A percentile compares a stretch with the other conserved stretches of the same genome.
Evolutionary conservation across 2,329 filamentous ascomycete genomes (phyloP).

Genomic region (Xylariaceae sp.): DNA sequence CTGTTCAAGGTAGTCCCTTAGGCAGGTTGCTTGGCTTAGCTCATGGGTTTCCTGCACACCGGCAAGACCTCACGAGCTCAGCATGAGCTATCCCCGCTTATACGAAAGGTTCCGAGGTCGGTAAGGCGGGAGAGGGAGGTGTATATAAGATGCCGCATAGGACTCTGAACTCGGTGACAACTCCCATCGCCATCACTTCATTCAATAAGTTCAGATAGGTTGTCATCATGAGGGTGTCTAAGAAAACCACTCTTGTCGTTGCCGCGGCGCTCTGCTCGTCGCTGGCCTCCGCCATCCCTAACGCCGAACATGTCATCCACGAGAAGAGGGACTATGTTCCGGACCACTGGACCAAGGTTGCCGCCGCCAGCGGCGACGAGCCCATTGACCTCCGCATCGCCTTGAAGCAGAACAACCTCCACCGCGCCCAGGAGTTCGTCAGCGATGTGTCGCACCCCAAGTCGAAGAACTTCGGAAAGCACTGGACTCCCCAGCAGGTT

Average conservation of each 20-base stretch:
- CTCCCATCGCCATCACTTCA: not conserved
- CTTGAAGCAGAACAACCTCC: conserved; percentile 11
- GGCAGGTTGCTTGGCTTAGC: not conserved
- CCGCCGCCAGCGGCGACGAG: not conserved
- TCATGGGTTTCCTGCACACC: too few species aligned
- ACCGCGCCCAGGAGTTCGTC: conserved; percentile 7
- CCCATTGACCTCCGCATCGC: conserved; percentile 9
- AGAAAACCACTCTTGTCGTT: not conserved
- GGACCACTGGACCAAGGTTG: conserved; percentile 4
- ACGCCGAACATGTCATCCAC: conserved; percentile 4
- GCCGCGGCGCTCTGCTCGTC: not conserved
- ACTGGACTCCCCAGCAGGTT: conserved; percentile 12
- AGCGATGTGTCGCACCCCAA: conserved; percentile 11
- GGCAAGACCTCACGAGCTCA: not conserved
- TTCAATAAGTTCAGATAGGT: not conserved
- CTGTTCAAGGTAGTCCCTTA: not conserved
- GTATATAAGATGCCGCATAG: not conserved
- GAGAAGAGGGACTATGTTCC: conserved; percentile 6
- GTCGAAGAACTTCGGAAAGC: conserved; percentile 4
- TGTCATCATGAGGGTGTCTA: not conserved
- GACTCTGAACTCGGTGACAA: not conserved
- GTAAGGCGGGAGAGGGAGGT: not conserved
- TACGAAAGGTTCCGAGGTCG: not conserved
- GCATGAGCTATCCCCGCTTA: not conserved
- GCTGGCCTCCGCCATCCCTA: not conserved